A percentile compares a stretch with the other conserved stretches of the same genome.
Evolutionary conservation across 345 rosid genomes (phyloP).

Genomic region (Barbarea vulgaris): DNA sequence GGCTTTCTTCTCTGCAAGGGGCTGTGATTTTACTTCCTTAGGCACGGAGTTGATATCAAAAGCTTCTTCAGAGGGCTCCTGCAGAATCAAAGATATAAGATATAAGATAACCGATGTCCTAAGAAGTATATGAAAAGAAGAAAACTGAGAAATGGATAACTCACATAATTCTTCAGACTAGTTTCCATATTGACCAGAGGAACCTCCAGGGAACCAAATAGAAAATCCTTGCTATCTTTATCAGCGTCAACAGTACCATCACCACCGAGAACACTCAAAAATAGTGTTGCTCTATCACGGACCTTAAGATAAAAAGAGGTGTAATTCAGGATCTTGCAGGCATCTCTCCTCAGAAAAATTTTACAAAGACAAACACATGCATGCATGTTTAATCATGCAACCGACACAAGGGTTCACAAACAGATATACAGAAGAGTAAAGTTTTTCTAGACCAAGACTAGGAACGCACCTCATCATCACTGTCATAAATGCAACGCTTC

Average conservation of each 20-base stretch:
- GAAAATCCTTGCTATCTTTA: constrained; percentile 64
- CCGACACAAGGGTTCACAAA: neutral
- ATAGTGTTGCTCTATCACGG: constrained; percentile 96
- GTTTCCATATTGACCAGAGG: constrained; percentile 89
- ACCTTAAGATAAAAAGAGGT: constrained; percentile 56
- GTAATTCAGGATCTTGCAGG: constrained; percentile 9
- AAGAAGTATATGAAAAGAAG: constrained; percentile 9
- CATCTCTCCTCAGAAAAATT: neutral
- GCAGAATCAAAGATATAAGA: constrained; percentile 23
- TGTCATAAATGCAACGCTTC: constrained; percentile 89
- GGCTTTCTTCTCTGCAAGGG: constrained; percentile 92
- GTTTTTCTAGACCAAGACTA: constrained; percentile 8
- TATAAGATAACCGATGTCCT: constrained; percentile 32
- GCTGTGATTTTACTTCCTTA: constrained; percentile 81
- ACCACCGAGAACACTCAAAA: constrained; percentile 75
- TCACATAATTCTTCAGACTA: constrained; percentile 87
- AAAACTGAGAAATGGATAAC: constrained; percentile 40
- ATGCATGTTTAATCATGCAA: constrained; percentile 20
- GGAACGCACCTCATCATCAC: constrained; percentile 92
- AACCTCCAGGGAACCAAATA: constrained; percentile 80
- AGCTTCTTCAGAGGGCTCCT: constrained; percentile 86
- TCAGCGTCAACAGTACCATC: constrained; percentile 69
- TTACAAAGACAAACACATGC: constrained; percentile 14
- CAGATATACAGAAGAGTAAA: constrained; percentile 3
- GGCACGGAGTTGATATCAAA: constrained; percentile 88